These are phyloP conservation scores for Durio zibethinus DNA, from an alignment of 345 rosid genomes.

Conservation along the genomic window DNA sequence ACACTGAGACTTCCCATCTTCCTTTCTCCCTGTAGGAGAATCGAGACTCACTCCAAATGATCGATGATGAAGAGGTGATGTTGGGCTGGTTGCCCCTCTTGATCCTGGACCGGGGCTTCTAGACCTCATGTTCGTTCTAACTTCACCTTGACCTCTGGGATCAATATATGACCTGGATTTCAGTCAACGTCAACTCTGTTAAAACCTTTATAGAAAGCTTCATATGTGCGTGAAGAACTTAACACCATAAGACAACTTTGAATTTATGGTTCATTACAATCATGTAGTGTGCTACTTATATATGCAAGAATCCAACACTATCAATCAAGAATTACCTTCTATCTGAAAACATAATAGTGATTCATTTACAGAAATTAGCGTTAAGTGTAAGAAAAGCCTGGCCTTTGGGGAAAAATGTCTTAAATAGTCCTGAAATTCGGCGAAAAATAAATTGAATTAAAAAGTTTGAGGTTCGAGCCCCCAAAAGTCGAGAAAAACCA, in stretches of 20 bases:
- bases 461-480: not conserved
- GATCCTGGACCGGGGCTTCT: slow-evolving; percentile 57
- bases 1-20: slow-evolving; percentile 59
- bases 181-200: not conserved
- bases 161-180: slow-evolving; percentile 28
- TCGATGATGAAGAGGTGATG: slow-evolving; percentile 69
- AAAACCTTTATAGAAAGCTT: not conserved
- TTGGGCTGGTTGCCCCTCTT: slow-evolving; percentile 61
- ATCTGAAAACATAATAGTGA: not conserved
- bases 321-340: not conserved
- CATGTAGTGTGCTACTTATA: not conserved
- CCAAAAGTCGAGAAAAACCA: not conserved
- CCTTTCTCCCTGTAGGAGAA: slow-evolving; percentile 57
- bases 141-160: slow-evolving; percentile 49
- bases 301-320: not conserved
- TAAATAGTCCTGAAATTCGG: not conserved
- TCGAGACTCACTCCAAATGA: slow-evolving; percentile 51
- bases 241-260: not conserved
- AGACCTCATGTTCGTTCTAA: slow-evolving; percentile 34
- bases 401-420: not conserved
- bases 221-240: not conserved
- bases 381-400: not conserved
- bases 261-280: not conserved
- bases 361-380: not conserved
- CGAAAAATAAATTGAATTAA: not conserved